Conservation (phyloP, 768 basidiomycete species). For the Chalciporus piperatus region DNA sequence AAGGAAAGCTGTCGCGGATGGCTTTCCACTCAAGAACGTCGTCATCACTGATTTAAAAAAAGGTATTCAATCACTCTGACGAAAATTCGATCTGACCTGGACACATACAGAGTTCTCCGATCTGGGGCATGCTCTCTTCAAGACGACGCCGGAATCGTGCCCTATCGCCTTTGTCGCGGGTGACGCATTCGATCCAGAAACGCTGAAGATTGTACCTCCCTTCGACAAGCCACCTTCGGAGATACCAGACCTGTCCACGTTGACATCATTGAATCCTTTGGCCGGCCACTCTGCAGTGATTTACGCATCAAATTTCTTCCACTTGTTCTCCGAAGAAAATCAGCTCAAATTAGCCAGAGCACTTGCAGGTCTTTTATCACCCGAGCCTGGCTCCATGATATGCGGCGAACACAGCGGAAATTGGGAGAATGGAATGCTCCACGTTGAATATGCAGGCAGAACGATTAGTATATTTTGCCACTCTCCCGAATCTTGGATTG, state of each 20-base stretch:
- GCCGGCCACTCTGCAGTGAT: slow-evolving; percentile 49
- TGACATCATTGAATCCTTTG: slow-evolving; percentile 47
- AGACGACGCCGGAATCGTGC: slow-evolving; percentile 48
- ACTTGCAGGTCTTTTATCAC: slow-evolving; percentile 29
- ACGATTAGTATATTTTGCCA: slow-evolving; percentile 28
- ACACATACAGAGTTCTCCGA: slow-evolving; percentile 49
- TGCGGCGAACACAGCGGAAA: slow-evolving; percentile 27
- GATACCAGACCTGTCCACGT: slow-evolving; percentile 27
- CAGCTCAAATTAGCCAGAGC: slow-evolving; percentile 28
- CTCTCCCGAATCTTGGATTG: slow-evolving; percentile 33
- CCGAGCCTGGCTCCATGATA: slow-evolving; percentile 30
- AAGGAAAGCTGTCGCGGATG: slow-evolving; percentile 40
- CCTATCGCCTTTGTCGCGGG: slow-evolving; percentile 53
- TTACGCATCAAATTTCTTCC: slow-evolving; percentile 49
- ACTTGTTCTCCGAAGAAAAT: slow-evolving; percentile 30
- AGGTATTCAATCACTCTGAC: slow-evolving; percentile 21
- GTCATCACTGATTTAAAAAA: slow-evolving; percentile 39
- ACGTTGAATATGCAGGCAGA: not conserved
- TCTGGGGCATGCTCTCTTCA: slow-evolving; percentile 61
- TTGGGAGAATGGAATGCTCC: not conserved
- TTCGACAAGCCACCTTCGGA: slow-evolving; percentile 24
- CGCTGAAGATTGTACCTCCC: slow-evolving; percentile 37
- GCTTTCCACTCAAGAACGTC: slow-evolving; percentile 39
- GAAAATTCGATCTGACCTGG: not conserved
- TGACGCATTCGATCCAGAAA: slow-evolving; percentile 46